Conservation (phyloP, 2,329 filamentous ascomycete genomes). For the Aspergillus carbonarius region DNA sequence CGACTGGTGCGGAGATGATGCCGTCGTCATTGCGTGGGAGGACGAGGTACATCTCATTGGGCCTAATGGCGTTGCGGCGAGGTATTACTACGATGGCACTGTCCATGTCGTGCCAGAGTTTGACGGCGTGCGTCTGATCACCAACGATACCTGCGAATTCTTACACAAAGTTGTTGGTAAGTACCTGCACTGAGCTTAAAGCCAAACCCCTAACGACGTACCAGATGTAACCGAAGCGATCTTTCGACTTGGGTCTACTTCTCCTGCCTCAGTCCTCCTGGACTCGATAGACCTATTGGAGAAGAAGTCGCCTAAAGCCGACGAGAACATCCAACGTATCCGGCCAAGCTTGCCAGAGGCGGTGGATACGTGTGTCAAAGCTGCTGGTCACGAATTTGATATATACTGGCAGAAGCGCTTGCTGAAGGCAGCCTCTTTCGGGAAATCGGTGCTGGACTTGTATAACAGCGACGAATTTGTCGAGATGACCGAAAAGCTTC, state of each 20-base stretch:
- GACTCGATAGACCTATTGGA: slow-evolving; percentile 91
- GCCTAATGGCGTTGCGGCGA: slow-evolving; percentile 71
- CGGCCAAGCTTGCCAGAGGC: slow-evolving; percentile 83
- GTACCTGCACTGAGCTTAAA: slow-evolving; percentile 9
- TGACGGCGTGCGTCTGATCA: slow-evolving; percentile 87
- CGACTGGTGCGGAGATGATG: slow-evolving; percentile 95
- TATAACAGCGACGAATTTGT: slow-evolving; percentile 99
- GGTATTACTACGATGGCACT: slow-evolving; percentile 83
- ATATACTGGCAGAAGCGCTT: slow-evolving; percentile 92
- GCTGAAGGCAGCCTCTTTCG: slow-evolving; percentile 94
- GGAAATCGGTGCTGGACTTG: slow-evolving; percentile 93
- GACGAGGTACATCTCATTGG: slow-evolving; percentile 95
- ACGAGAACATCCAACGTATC: slow-evolving; percentile 96
- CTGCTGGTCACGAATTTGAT: slow-evolving; percentile 88
- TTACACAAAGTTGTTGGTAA: slow-evolving; percentile 80
- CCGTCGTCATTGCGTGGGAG: slow-evolving; percentile 92
- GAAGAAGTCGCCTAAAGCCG: slow-evolving; percentile 90
- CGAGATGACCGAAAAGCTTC: slow-evolving; percentile 91
- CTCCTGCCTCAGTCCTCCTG: slow-evolving; percentile 85
- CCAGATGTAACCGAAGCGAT: slow-evolving; percentile 77
- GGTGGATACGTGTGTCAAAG: slow-evolving; percentile 89
- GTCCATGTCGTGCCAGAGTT: slow-evolving; percentile 85
- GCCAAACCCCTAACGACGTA: slow-evolving; percentile 5
- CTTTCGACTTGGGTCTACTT: slow-evolving; percentile 83
- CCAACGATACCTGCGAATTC: slow-evolving; percentile 95